Conservation (phyloP, 2,329 filamentous ascomycete species). For the Phyllosticta ampelicida region DNA sequence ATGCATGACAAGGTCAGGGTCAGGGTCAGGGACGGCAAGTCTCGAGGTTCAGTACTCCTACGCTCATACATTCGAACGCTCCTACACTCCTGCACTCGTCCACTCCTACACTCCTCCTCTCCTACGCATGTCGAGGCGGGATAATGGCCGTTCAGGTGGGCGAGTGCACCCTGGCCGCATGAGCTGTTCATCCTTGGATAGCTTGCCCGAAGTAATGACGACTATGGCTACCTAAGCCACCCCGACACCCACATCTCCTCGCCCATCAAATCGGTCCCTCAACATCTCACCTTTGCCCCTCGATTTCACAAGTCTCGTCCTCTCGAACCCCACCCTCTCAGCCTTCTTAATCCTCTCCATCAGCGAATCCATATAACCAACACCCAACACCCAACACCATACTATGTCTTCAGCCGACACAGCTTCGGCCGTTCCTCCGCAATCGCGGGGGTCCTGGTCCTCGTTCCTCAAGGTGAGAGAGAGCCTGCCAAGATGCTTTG, state of each 20-base stretch:
- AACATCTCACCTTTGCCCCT: neutral
- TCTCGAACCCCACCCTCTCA: neutral
- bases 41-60: too few relatives aligned
- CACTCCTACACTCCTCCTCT: too few relatives aligned
- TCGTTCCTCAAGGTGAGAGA: conserved; percentile 38
- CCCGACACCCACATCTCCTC: neutral
- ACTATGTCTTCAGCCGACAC: conserved; percentile 7
- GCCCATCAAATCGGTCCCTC: neutral
- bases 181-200: neutral
- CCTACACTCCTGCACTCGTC: too few relatives aligned
- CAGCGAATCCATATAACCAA: neutral
- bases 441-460: conserved; percentile 38
- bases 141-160: neutral
- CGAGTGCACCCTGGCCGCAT: neutral
- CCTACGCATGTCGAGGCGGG: neutral
- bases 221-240: neutral
- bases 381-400: too few relatives aligned
- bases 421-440: conserved; percentile 33
- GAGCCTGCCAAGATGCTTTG: neutral
- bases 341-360: neutral
- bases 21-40: too few relatives aligned
- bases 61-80: too few relatives aligned
- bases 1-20: neutral
- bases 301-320: neutral
- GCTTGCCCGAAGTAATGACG: neutral